These are phyloP conservation scores for Plasmodium adleri DNA, from an alignment of 169 alveolate genomes.

Conservation along the genomic window DNA sequence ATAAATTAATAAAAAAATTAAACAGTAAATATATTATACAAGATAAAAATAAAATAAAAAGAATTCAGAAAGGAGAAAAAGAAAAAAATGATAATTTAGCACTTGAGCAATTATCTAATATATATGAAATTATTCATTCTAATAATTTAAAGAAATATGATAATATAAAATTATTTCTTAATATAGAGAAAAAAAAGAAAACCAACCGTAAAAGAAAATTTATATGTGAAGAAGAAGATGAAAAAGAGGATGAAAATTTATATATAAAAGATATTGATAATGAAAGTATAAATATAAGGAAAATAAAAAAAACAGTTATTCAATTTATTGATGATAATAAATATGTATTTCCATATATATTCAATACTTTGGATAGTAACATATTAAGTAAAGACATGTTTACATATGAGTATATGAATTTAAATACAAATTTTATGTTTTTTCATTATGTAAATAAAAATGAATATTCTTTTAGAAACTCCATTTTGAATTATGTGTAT, in stretches of 20 bases:
- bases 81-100: background rate
- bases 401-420: slow-evolving; percentile 13
- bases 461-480: slow-evolving; percentile 44
- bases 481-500: slow-evolving; percentile 64
- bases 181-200: slow-evolving; percentile 31
- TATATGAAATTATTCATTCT: slow-evolving; percentile 30
- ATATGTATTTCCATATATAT: slow-evolving; percentile 64
- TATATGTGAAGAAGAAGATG: slow-evolving; percentile 24
- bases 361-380: slow-evolving; percentile 33
- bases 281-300: background rate
- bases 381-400: background rate
- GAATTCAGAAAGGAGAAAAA: background rate
- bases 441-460: slow-evolving; percentile 45
- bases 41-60: background rate
- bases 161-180: slow-evolving; percentile 29
- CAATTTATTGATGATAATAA: slow-evolving; percentile 64
- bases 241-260: background rate
- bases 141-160: slow-evolving; percentile 26
- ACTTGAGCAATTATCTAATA: slow-evolving; percentile 1
- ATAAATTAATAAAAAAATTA: slow-evolving; percentile 20
- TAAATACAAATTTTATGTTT: slow-evolving; percentile 37
- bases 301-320: slow-evolving; percentile 13
- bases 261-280: background rate
- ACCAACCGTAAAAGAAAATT: slow-evolving; percentile 37
- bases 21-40: background rate